Base-by-base conservation (phyloP, 176 grass and related monocot species). In the Oryza meyeriana region DNA sequence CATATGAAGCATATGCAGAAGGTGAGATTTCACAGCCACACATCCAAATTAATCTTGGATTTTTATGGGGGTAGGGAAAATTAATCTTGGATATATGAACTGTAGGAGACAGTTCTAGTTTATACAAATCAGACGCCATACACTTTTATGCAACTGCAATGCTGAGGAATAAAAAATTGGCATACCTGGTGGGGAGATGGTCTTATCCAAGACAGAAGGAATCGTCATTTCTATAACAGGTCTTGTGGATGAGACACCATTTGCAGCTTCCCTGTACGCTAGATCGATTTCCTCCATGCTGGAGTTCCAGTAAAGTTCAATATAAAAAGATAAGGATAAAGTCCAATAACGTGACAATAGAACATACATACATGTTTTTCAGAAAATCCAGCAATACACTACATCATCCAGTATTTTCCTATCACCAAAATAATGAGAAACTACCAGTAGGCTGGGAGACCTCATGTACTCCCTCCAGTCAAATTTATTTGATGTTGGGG, bases 221-320 rank as follows among this genome's bases (percentile, higher is more conserved):
- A 98, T 95, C 14, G 93, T 98, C 96, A 98, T 95, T 82, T 98
- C 93, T 77, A 98, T 98, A 68, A 98, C 39, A 86, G 96, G 96
- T 80, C 96, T 98, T 83, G 81, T 95, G 71, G 96, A 98, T 67
- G 90, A 86, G 87, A 93, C 30, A 2, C 96, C 93, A 6, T 30
- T 83, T 75, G 82, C 83, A 57, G 96, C 96, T 87, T 98, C 96
- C 81, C 69, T 98, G 72, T 89, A 91, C 17, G 93, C 96, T 64
- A 82, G 16, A 73, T 98, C 87, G 79, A 98, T 95, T 87, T 95
- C 93, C 76, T 95, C 96, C 90, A 98, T 90, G 57, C 96, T 95
- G 82, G 52, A 87, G 32, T 73, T 78, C 61, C 83, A 76, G 34
- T 18, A 70, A 61, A 80, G 30, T 76, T 62, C 22, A 55, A 58